Percentiles rank a stretch among this genome's conserved stretches.
Evolutionary conservation across 2,329 filamentous ascomycete genomes (phyloP).

Genomic region (Xylaria sp.): DNA sequence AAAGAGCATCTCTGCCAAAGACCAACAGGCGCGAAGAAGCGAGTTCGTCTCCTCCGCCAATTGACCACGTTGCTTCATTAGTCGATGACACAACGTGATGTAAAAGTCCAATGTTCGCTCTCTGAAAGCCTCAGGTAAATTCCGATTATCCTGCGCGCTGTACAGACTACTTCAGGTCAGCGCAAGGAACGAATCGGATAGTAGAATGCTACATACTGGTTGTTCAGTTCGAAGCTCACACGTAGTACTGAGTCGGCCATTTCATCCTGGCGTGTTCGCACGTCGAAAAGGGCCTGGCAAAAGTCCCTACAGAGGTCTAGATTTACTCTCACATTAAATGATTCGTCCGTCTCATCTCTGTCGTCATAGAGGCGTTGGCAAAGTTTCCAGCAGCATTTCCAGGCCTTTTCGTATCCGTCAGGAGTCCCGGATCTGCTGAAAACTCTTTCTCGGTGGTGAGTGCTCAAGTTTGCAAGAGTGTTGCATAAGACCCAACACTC

Average conservation of each 20-base stretch:
- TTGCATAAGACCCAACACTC: constrained; percentile 97
- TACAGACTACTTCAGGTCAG: constrained; percentile 63
- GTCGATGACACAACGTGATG: constrained; percentile 86
- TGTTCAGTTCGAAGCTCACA: constrained; percentile 94
- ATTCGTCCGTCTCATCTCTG: constrained; percentile 70
- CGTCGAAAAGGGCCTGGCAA: constrained; percentile 88
- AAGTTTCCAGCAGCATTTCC: constrained; percentile 92
- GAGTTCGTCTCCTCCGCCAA: constrained; percentile 82
- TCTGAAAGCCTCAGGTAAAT: constrained; percentile 82
- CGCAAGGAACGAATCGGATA: not conserved
- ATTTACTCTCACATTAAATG: constrained; percentile 72
- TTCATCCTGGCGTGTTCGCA: constrained; percentile 78
- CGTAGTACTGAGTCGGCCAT: constrained; percentile 83
- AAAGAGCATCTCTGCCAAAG: constrained; percentile 90
- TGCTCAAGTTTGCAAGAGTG: constrained; percentile 83
- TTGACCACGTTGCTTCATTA: constrained; percentile 92
- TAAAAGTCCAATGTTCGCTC: constrained; percentile 94
- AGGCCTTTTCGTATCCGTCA: constrained; percentile 83
- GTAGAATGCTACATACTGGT: constrained; percentile 63
- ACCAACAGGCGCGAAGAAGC: constrained; percentile 85
- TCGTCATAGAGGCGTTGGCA: constrained; percentile 89
- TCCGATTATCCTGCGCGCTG: constrained; percentile 82
- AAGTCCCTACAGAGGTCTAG: constrained; percentile 90
- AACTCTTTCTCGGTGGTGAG: constrained; percentile 78
- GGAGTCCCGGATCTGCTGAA: constrained; percentile 77